Conservation (phyloP, 2,329 filamentous ascomycete genomes). For the Penicillium sp. region DNA sequence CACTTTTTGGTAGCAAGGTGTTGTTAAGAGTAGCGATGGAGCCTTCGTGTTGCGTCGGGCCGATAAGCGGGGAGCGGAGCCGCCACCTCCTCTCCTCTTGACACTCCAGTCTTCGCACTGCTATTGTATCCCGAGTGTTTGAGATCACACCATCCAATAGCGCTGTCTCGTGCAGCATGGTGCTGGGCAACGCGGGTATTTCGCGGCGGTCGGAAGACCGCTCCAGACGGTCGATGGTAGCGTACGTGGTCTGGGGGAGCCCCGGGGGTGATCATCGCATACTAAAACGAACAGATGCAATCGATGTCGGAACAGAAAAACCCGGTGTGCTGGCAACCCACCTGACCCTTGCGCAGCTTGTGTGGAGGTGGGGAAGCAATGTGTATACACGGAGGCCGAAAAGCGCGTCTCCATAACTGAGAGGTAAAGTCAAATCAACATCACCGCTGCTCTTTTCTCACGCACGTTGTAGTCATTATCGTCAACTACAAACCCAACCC, state of each 20-base stretch:
- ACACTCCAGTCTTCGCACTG: not conserved
- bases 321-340: slow-evolving; percentile 37
- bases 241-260: slow-evolving; percentile 20
- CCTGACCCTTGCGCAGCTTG: slow-evolving; percentile 39
- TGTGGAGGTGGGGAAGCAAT: slow-evolving; percentile 33
- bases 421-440: slow-evolving; percentile 25
- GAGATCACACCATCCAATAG: no score
- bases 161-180: slow-evolving; percentile 11
- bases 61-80: not conserved
- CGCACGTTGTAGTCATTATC: slow-evolving; percentile 28
- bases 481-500: slow-evolving; percentile 37
- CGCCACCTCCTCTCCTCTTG: not conserved
- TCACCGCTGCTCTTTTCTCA: not conserved
- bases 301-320: slow-evolving; percentile 40
- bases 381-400: slow-evolving; percentile 41
- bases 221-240: slow-evolving; percentile 30
- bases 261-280: not conserved
- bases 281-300: slow-evolving; percentile 31
- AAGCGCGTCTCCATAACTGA: slow-evolving; percentile 39
- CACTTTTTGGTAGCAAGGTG: no score
- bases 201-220: slow-evolving; percentile 23
- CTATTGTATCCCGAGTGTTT: not conserved
- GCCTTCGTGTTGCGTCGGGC: not conserved
- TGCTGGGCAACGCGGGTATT: slow-evolving; percentile 16
- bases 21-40: not conserved